A percentile compares a stretch with the other conserved stretches of the same genome.
Conservation (phyloP, 768 basidiomycete species). For the Pholiota microspora region DNA sequence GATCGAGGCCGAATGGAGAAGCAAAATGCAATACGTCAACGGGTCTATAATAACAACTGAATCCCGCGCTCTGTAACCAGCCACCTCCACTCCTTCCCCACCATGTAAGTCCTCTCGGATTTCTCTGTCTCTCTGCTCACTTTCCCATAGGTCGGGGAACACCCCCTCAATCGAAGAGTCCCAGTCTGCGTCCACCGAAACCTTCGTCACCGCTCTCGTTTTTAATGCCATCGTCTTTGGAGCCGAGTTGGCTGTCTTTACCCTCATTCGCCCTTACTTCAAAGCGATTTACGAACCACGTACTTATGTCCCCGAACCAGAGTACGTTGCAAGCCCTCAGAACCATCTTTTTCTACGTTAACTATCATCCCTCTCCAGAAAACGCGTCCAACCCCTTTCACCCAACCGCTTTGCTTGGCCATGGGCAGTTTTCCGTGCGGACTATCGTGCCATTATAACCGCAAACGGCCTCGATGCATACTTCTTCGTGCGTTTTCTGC, state of each 20-base stretch:
- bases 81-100: conserved; percentile 5
- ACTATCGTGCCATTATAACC: conserved; percentile 59
- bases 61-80: neutral
- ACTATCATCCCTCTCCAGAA: no score
- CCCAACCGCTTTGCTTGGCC: conserved; percentile 63
- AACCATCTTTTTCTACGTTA: neutral
- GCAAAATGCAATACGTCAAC: conserved; percentile 15
- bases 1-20: neutral
- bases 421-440: conserved; percentile 53
- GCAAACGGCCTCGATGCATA: conserved; percentile 90
- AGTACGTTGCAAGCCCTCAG: conserved; percentile 27
- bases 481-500: conserved; percentile 87
- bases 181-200: conserved; percentile 67
- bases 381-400: conserved; percentile 56
- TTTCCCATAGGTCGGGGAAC: conserved; percentile 30
- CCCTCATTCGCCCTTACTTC: conserved; percentile 83
- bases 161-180: conserved; percentile 37
- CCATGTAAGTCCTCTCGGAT: conserved; percentile 12
- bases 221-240: conserved; percentile 78
- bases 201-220: conserved; percentile 82
- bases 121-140: neutral
- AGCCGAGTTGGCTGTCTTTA: conserved; percentile 71
- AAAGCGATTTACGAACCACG: conserved; percentile 88
- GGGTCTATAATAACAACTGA: neutral
- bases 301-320: conserved; percentile 54